A percentile compares a stretch with the other conserved stretches of the same genome.
Conservation (phyloP, 2,329 filamentous ascomycete genomes). For the Neospermospora avenae region DNA sequence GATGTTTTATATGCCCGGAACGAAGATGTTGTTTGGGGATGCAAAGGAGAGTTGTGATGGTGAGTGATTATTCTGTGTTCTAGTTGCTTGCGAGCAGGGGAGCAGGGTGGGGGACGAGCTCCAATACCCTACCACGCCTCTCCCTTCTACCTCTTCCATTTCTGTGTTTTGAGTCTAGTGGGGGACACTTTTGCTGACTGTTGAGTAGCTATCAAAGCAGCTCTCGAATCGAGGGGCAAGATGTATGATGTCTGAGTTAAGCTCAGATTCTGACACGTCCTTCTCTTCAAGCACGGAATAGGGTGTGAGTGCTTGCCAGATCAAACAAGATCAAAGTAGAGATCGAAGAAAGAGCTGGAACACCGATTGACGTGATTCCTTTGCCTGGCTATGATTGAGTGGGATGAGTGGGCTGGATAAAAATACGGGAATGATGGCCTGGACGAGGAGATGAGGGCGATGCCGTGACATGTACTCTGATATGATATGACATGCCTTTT, state of each 20-base stretch:
- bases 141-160: too few relatives aligned
- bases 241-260: conserved; percentile 20
- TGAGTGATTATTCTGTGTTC: conserved; percentile 13
- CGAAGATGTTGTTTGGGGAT: conserved; percentile 90
- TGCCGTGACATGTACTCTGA: too few relatives aligned
- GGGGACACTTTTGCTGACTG: neutral
- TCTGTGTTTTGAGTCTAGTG: neutral
- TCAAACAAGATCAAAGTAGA: too few relatives aligned
- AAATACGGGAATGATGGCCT: too few relatives aligned
- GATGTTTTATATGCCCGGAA: conserved; percentile 89
- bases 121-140: too few relatives aligned
- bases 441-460: too few relatives aligned
- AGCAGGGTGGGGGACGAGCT: neutral
- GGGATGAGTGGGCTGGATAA: too few relatives aligned
- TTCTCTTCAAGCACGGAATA: too few relatives aligned
- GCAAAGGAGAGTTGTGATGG: conserved; percentile 78
- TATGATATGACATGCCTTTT: too few relatives aligned
- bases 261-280: neutral
- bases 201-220: conserved; percentile 13
- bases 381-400: too few relatives aligned
- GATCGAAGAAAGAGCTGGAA: too few relatives aligned
- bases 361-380: too few relatives aligned
- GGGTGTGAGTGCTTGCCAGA: neutral
- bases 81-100: neutral
- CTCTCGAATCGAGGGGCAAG: conserved; percentile 18